Evolutionary conservation across 129 eudicot species (phyloP).

Genomic region (Helianthus tuberosus): DNA sequence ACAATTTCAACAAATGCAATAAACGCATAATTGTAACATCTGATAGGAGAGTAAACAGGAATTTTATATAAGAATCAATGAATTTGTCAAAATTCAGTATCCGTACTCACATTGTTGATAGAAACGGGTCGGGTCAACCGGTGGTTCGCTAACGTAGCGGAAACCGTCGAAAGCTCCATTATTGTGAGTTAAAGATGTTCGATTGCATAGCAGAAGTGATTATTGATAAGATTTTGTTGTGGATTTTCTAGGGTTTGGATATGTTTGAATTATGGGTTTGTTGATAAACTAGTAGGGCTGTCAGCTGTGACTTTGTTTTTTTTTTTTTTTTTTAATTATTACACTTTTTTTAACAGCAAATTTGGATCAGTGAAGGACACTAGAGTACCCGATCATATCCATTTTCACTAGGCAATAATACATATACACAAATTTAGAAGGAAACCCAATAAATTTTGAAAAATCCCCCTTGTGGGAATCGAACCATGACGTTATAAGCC

Average conservation of each 20-base stretch:
- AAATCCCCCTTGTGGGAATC: too few relatives aligned
- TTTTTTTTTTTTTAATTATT: too few relatives aligned
- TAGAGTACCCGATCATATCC: too few relatives aligned
- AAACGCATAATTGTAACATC: background rate
- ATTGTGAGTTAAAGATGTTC: background rate
- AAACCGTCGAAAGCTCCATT: background rate
- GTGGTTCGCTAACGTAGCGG: background rate
- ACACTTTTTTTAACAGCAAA: too few relatives aligned
- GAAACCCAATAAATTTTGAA: too few relatives aligned
- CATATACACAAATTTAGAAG: too few relatives aligned
- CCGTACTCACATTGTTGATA: conserved; percentile 1
- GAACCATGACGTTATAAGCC: too few relatives aligned
- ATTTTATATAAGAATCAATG: background rate
- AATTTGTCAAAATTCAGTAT: background rate
- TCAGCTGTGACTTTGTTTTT: background rate
- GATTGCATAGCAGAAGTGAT: background rate
- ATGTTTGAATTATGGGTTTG: background rate
- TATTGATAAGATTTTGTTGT: background rate
- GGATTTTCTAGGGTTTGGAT: conserved; percentile 11
- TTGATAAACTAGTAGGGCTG: conserved; percentile 2
- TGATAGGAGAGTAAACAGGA: background rate
- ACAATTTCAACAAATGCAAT: background rate
- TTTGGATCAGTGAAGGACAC: too few relatives aligned
- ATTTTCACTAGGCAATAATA: too few relatives aligned
- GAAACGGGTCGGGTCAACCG: conserved; percentile 10